Percentiles rank a stretch among this genome's conserved stretches.
These are phyloP conservation scores for Cucurbita argyrosperma DNA, from an alignment of 306 rosid species.

Conservation along the genomic window DNA sequence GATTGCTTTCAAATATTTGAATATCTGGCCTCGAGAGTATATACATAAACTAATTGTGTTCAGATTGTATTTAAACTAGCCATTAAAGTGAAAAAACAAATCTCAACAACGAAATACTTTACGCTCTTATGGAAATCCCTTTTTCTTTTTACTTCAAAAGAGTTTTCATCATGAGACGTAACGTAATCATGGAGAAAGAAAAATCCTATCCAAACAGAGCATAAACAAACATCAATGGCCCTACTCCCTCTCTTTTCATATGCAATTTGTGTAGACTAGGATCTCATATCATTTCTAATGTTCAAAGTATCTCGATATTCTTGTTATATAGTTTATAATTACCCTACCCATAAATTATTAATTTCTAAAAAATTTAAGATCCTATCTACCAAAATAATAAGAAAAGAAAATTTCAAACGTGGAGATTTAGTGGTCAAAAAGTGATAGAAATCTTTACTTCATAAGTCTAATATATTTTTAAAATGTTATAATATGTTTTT, in stretches of 20 bases:
- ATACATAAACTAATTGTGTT: no score
- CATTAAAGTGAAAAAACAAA: not conserved
- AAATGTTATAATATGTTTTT: no score
- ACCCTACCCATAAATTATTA: no score
- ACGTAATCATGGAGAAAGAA: conserved; percentile 15
- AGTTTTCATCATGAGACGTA: conserved; percentile 15
- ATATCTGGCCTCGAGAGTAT: no score
- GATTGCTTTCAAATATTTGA: no score
- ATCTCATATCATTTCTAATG: conserved; percentile 1
- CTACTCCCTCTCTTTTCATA: conserved; percentile 3
- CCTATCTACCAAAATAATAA: no score
- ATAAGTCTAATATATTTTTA: no score
- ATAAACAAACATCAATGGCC: conserved; percentile 6
- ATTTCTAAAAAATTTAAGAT: no score
- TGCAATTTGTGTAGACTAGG: not conserved
- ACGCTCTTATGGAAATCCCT: conserved; percentile 9
- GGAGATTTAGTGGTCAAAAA: no score
- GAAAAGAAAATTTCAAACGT: no score
- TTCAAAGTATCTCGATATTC: not conserved
- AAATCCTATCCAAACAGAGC: conserved; percentile 16
- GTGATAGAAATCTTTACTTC: no score
- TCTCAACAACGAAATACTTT: conserved; percentile 4
- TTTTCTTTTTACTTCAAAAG: conserved; percentile 21
- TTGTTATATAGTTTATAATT: not conserved
- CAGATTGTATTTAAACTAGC: no score